Conservation (phyloP, 345 rosid genomes). For the Conringia planisiliqua region DNA sequence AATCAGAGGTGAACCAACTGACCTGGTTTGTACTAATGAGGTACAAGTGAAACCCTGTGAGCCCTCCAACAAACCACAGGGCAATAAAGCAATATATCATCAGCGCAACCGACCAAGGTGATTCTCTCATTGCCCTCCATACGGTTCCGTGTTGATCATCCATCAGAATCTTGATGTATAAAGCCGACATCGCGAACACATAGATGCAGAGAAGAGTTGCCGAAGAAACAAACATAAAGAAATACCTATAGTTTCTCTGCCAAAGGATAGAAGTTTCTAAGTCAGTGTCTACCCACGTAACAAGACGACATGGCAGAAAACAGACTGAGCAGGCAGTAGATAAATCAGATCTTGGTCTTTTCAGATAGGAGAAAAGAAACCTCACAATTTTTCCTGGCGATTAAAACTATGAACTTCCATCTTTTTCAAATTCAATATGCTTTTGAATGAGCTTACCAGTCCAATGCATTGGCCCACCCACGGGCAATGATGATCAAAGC, state of each 20-base stretch:
- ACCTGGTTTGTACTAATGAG: conserved; percentile 95
- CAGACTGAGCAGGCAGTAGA: background rate
- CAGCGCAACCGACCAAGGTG: conserved; percentile 75
- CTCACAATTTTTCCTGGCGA: background rate
- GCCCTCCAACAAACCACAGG: conserved; percentile 97
- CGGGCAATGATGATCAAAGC: conserved; percentile 99
- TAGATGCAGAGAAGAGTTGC: conserved; percentile 91
- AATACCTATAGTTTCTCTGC: conserved; percentile 97
- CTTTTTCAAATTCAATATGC: background rate
- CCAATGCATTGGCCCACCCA: conserved; percentile 99
- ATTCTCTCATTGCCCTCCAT: conserved; percentile 87
- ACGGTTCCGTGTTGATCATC: conserved; percentile 63
- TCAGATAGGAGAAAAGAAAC: background rate
- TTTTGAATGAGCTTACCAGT: conserved; percentile 52
- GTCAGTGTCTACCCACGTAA: conserved; percentile 12
- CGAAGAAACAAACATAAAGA: conserved; percentile 96
- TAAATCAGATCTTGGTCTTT: conserved; percentile 9
- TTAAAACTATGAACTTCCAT: background rate
- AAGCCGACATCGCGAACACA: conserved; percentile 79
- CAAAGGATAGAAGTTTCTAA: conserved; percentile 13
- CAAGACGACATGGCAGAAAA: background rate
- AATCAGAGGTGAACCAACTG: conserved; percentile 21
- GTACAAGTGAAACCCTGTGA: conserved; percentile 92
- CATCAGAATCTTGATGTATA: conserved; percentile 85
- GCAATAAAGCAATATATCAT: conserved; percentile 85